Evolutionary conservation across 2,329 filamentous ascomycete species (phyloP).

Genomic region (Beauveria medogensis): DNA sequence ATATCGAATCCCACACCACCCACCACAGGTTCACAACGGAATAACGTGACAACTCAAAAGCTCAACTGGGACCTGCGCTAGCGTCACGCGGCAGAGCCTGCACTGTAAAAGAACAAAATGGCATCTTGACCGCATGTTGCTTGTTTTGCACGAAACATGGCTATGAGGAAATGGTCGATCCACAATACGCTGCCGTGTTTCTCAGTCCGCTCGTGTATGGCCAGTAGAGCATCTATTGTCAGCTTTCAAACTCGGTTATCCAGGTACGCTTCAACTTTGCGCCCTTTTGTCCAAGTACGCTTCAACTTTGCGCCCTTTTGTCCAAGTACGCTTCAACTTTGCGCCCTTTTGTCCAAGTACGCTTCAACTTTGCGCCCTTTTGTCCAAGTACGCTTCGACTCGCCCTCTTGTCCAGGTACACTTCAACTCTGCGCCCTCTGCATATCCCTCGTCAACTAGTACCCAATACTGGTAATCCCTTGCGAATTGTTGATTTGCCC

Average conservation of each 20-base stretch:
- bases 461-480: no score
- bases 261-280: background rate
- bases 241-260: background rate
- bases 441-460: background rate
- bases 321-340: no score
- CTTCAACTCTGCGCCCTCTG: background rate
- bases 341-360: background rate
- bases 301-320: no score
- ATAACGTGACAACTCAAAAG: background rate
- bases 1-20: constrained; percentile 1
- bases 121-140: background rate
- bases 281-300: no score
- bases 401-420: background rate
- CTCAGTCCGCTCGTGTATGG: background rate
- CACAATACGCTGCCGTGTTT: background rate
- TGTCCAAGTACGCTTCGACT: no score
- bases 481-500: background rate
- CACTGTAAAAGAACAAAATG: background rate
- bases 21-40: no score
- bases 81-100: background rate
- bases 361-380: no score
- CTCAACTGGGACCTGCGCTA: constrained; percentile 10
- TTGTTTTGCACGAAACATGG: background rate
- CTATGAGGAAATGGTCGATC: background rate
- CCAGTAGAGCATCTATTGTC: no score